Percentiles rank a stretch among this genome's conserved stretches.
Evolutionary conservation across 371 early-diverging fungal genomes (phyloP).

Genomic region (Umbelopsis sp.): DNA sequence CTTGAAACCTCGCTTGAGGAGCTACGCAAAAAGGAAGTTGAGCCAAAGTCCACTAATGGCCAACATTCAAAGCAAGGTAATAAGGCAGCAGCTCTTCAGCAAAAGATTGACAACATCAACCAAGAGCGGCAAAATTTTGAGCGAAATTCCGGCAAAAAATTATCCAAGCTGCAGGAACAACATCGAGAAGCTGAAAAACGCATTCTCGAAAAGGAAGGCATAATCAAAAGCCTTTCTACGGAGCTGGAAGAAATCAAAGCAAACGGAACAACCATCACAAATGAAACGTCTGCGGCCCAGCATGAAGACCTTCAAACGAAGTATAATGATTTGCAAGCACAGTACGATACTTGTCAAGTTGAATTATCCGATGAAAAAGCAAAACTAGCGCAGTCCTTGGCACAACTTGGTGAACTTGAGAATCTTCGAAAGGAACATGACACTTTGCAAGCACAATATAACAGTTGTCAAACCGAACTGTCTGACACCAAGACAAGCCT

Average conservation of each 20-base stretch:
- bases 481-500: neutral
- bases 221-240: neutral
- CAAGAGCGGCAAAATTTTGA: slow-evolving; percentile 8
- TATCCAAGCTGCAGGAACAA: slow-evolving; percentile 3
- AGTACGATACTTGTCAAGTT: neutral
- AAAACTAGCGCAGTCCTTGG: neutral
- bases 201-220: neutral
- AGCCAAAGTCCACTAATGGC: neutral
- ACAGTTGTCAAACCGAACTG: neutral
- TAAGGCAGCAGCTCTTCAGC: neutral
- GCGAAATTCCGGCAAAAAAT: neutral
- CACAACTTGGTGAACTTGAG: too few species aligned
- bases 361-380: neutral
- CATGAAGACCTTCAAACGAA: neutral
- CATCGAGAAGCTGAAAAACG: neutral
- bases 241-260: neutral
- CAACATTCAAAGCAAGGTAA: neutral
- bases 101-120: slow-evolving; percentile 8
- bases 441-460: neutral
- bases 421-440: neutral
- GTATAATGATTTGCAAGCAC: neutral
- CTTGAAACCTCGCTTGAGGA: neutral
- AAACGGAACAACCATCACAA: too few species aligned
- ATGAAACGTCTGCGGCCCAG: neutral
- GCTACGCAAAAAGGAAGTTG: neutral